Evolutionary conservation across 257 asterid species (phyloP).

Genomic region (Nemophila menziesii): DNA sequence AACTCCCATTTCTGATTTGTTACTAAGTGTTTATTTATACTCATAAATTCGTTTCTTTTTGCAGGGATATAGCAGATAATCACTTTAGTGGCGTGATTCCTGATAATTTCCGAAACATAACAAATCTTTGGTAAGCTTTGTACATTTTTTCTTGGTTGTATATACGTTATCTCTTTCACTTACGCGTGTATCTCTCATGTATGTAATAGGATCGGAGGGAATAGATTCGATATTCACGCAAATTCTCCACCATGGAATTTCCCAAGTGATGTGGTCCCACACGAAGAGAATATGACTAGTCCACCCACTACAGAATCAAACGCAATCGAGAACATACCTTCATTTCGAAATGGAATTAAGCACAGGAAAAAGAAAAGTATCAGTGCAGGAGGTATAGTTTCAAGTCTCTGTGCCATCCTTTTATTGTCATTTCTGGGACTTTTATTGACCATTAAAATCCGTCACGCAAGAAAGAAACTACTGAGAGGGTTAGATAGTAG

Average conservation of each 20-base stretch:
- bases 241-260: constrained; percentile 74
- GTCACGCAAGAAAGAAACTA: constrained; percentile 14
- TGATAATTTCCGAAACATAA: constrained; percentile 49
- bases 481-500: constrained; percentile 19
- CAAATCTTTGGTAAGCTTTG: constrained; percentile 49
- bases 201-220: constrained; percentile 67
- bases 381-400: constrained; percentile 24
- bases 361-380: constrained; percentile 30
- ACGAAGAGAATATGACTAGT: constrained; percentile 37
- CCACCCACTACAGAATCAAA: constrained; percentile 58
- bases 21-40: constrained; percentile 12
- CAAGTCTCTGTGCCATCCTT: constrained; percentile 28
- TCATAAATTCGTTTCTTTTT: constrained; percentile 9
- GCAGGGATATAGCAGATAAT: constrained; percentile 85
- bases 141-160: not conserved
- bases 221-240: constrained; percentile 38
- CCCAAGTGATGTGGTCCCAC: constrained; percentile 43
- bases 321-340: constrained; percentile 43
- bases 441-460: constrained; percentile 17
- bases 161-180: not conserved
- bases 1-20: not conserved
- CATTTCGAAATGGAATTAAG: constrained; percentile 16
- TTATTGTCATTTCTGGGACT: constrained; percentile 41
- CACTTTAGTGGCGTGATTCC: constrained; percentile 95
- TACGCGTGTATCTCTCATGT: too few species aligned